phyloP scores from a whole-genome alignment of 2,329 filamentous ascomycete species.

The Parastagonospora avenae region DNA sequence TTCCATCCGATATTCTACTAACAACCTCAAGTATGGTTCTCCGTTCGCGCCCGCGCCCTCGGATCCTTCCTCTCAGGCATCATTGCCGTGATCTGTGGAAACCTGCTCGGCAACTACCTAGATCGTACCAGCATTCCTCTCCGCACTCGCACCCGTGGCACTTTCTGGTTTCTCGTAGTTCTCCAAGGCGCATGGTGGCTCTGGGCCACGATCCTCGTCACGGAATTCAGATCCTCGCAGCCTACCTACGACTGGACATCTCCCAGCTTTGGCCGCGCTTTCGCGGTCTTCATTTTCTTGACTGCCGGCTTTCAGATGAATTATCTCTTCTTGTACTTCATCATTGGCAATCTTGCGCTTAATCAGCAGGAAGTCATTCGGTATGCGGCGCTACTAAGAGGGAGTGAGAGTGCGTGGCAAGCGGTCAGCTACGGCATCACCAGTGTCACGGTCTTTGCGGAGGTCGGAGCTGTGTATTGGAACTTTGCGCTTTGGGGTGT shows the following conservation, averaged over 20 bases:
- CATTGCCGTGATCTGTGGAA: constrained; percentile 68
- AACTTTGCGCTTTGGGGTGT: constrained; percentile 73
- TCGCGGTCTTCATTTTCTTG: constrained; percentile 71
- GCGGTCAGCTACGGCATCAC: constrained; percentile 73
- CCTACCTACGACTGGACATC: constrained; percentile 71
- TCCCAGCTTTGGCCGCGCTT: constrained; percentile 67
- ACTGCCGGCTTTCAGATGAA: constrained; percentile 73
- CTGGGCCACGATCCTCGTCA: constrained; percentile 70
- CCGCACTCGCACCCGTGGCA: constrained; percentile 58
- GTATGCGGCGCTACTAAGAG: constrained; percentile 69
- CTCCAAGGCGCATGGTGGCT: constrained; percentile 74
- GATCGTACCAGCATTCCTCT: constrained; percentile 63
- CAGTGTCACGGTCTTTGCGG: constrained; percentile 65
- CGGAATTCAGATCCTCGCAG: constrained; percentile 60
- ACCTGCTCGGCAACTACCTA: constrained; percentile 68
- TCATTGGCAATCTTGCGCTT: constrained; percentile 68
- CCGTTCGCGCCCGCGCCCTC: constrained; percentile 69
- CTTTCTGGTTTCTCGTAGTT: constrained; percentile 60
- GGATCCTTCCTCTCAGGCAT: constrained; percentile 74
- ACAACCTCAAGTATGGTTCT: constrained; percentile 63
- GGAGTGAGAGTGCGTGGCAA: constrained; percentile 74
- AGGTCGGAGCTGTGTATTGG: constrained; percentile 70
- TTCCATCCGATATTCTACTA: background rate
- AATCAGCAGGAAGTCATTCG: constrained; percentile 69
- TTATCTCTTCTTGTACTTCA: constrained; percentile 76